Evolutionary conservation across 306 rosid genomes (phyloP), one percentile per base, ranked within the genome.

Genomic region (Inga oerstediana): DNA sequence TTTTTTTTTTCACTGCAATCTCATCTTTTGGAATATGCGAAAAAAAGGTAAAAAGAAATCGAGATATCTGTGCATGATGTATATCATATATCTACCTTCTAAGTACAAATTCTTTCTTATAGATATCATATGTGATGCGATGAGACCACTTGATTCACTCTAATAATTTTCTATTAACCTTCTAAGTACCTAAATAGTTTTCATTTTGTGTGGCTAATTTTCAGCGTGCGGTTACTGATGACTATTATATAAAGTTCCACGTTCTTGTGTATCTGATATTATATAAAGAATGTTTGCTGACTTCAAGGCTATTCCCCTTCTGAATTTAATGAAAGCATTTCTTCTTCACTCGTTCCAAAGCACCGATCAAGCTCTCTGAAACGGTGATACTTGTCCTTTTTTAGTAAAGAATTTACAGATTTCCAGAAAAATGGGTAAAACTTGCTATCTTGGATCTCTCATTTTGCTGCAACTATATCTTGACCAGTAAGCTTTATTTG

Each of bases 231-330:
- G 65, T 41, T 73, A 56, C 51, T 66, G 76, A 82, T 79, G 76
- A 88, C 62, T 13, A 56, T 79, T 30, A 73, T 51, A 80, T 46
- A 77, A 66, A 72, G 77, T 77, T 75, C 76, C 80, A 45, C 83
- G 71, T 89, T 80, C 84, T 76, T 85, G 77, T 49, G 52, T 56
- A 51, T 78, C 81, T 85, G 64, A 76, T 79, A 79, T 81, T 79
- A 83, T 85, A 82, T 78, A 78, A 82, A 77, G 88, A 85, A 88
- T 91, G 90, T 80, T 79, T 88, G 79, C 89, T 81, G 79, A 77
- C 58, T 75, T 69, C 87, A 46, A 89, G 62, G 90, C 86, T 71
- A 68, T 78, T 85, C 67, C 79, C 34, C 68, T 11, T 71, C 87
- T 86, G 79, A 74, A 58, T 80, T 86, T 82, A 84, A 72, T 89